These are phyloP conservation scores for Lachnellula willkommii DNA, from an alignment of 2,329 filamentous ascomycete genomes.

Conservation along the genomic window DNA sequence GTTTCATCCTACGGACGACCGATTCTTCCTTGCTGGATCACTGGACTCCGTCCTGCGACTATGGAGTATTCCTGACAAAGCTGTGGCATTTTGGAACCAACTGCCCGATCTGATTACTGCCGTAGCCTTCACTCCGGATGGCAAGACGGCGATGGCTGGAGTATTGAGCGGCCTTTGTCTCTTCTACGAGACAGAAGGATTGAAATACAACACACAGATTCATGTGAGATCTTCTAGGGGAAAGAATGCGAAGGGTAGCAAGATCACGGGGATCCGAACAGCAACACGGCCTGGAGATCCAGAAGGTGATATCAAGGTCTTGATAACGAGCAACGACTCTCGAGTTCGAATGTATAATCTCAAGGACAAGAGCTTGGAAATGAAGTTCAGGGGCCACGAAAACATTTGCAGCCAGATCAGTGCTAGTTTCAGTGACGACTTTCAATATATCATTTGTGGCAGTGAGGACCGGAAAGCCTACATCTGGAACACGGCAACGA, in stretches of 20 bases:
- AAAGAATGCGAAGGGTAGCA: conserved; percentile 92
- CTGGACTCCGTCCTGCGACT: conserved; percentile 81
- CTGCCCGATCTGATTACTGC: conserved; percentile 87
- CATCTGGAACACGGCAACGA: conserved; percentile 69
- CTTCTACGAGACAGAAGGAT: conserved; percentile 87
- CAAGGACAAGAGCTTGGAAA: conserved; percentile 74
- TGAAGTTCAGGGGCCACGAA: conserved; percentile 87
- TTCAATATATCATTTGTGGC: conserved; percentile 79
- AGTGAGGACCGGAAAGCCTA: conserved; percentile 89
- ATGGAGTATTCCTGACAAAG: conserved; percentile 96
- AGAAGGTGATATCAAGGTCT: conserved; percentile 65
- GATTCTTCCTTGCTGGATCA: conserved; percentile 93
- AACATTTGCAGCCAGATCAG: conserved; percentile 88
- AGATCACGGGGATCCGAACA: conserved; percentile 90
- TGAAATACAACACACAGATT: conserved; percentile 78
- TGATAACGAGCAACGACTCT: conserved; percentile 94
- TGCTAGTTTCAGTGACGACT: conserved; percentile 83
- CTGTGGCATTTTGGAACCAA: conserved; percentile 74
- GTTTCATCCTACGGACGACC: conserved; percentile 91
- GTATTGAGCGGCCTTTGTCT: conserved; percentile 78
- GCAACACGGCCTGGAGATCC: conserved; percentile 52
- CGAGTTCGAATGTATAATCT: conserved; percentile 85
- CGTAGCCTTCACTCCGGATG: conserved; percentile 88
- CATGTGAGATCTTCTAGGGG: conserved; percentile 90
- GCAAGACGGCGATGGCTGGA: conserved; percentile 82